phyloP scores from a whole-genome alignment of 495 filamentous ascomycete genomes.

The Bacidia rubella region DNA sequence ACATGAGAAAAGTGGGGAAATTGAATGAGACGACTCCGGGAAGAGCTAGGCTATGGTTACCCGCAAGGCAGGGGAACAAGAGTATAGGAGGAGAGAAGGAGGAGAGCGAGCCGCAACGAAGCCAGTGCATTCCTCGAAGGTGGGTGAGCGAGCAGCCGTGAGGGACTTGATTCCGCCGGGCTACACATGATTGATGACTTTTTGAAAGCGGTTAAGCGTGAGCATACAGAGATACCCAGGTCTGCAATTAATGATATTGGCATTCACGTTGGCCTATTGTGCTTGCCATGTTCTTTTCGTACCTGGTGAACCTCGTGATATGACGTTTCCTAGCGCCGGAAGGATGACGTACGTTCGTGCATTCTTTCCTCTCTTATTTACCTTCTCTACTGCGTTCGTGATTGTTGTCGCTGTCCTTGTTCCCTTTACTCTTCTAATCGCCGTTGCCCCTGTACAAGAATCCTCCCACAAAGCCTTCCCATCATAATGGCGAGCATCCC shows the following conservation, averaged over 20 bases:
- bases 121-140: neutral
- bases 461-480: too few relatives aligned
- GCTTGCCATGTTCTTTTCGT: too few relatives aligned
- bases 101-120: neutral
- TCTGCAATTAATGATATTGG: neutral
- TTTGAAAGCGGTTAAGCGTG: neutral
- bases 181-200: neutral
- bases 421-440: too few relatives aligned
- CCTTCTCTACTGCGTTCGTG: too few relatives aligned
- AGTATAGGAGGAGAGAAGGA: neutral
- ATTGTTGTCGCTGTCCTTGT: too few relatives aligned
- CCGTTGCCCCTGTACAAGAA: too few relatives aligned
- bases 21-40: conserved; percentile 73
- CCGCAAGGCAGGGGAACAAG: conserved; percentile 47
- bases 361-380: too few relatives aligned
- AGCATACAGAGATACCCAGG: neutral
- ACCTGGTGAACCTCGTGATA: too few relatives aligned
- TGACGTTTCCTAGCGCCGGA: too few relatives aligned
- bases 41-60: conserved; percentile 73
- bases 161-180: neutral
- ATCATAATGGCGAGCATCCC: too few relatives aligned
- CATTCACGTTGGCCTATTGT: too few relatives aligned
- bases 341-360: too few relatives aligned
- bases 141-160: neutral
- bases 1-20: conserved; percentile 87